Evolutionary conservation across 352 stramenopile species (phyloP).

Genomic region (Pythium scleroteichum): DNA sequence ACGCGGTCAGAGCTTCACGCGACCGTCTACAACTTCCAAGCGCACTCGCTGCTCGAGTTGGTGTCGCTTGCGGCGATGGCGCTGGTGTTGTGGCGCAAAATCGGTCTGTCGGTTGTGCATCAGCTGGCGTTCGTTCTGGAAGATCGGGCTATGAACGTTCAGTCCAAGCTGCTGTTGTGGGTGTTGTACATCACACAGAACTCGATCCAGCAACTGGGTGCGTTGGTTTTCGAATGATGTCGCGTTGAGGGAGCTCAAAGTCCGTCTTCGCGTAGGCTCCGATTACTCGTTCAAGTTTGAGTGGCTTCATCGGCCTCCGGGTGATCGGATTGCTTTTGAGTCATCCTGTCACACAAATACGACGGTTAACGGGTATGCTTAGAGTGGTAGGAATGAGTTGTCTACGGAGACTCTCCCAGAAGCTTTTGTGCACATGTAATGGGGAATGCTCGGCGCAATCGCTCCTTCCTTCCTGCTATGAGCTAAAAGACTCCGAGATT

Average conservation of each 20-base stretch:
- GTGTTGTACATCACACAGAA: slow-evolving; percentile 14
- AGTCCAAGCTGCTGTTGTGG: slow-evolving; percentile 22
- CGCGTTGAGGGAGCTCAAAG: no score
- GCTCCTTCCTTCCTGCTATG: no score
- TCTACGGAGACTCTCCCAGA: no score
- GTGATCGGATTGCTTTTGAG: no score
- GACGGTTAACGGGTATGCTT: no score
- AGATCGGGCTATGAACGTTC: slow-evolving; percentile 6
- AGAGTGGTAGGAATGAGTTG: no score
- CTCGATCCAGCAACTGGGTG: slow-evolving; percentile 12
- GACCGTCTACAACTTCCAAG: neutral
- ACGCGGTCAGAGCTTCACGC: neutral
- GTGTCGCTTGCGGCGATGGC: neutral
- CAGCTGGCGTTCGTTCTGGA: slow-evolving; percentile 23
- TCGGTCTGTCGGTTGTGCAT: slow-evolving; percentile 14
- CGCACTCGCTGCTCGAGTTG: slow-evolving; percentile 12
- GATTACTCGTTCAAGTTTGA: slow-evolving; percentile 17
- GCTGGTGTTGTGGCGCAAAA: neutral
- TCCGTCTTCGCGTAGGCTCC: slow-evolving; percentile 4
- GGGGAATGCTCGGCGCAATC: no score
- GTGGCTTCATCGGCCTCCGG: slow-evolving; percentile 1
- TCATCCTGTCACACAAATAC: no score
- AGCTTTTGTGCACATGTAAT: no score
- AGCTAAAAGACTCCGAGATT: no score
- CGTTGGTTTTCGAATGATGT: neutral